Evolutionary conservation across 2,329 filamentous ascomycete genomes (phyloP).

Genomic region (Colletotrichum lindemuthianum): DNA sequence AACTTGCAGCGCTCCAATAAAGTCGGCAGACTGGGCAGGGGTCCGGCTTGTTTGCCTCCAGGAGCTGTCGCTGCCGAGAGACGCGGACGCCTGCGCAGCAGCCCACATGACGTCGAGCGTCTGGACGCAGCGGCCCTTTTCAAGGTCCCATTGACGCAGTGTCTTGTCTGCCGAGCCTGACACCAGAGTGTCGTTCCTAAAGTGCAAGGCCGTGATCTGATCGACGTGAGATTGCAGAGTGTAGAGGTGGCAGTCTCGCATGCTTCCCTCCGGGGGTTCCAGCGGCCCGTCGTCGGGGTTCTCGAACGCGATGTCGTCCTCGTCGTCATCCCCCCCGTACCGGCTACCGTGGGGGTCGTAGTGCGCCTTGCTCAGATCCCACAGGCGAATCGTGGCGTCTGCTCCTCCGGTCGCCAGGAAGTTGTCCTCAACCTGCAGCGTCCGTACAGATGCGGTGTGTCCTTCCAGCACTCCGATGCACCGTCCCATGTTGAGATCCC

Average conservation of each 20-base stretch:
- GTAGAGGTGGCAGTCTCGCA: constrained; percentile 90
- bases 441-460: constrained; percentile 91
- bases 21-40: constrained; percentile 79
- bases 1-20: constrained; percentile 93
- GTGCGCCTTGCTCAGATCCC: constrained; percentile 91
- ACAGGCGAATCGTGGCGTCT: constrained; percentile 93
- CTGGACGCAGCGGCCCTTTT: constrained; percentile 96
- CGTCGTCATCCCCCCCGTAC: constrained; percentile 66
- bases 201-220: constrained; percentile 93
- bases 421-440: constrained; percentile 94
- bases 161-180: constrained; percentile 98
- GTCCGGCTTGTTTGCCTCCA: constrained; percentile 81
- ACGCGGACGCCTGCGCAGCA: constrained; percentile 85
- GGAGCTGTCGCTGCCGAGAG: constrained; percentile 67
- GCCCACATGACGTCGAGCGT: constrained; percentile 99
- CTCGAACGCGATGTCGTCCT: constrained; percentile 77
- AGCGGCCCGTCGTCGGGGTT: constrained; percentile 74
- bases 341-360: constrained; percentile 77
- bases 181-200: constrained; percentile 87
- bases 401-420: constrained; percentile 93
- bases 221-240: constrained; percentile 91
- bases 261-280: constrained; percentile 80
- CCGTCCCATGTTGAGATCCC: constrained; percentile 93
- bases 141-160: constrained; percentile 95
- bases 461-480: constrained; percentile 94